These are phyloP conservation scores for Talaromyces marneffei DNA, from an alignment of 2,329 filamentous ascomycete species.

Conservation along the genomic window DNA sequence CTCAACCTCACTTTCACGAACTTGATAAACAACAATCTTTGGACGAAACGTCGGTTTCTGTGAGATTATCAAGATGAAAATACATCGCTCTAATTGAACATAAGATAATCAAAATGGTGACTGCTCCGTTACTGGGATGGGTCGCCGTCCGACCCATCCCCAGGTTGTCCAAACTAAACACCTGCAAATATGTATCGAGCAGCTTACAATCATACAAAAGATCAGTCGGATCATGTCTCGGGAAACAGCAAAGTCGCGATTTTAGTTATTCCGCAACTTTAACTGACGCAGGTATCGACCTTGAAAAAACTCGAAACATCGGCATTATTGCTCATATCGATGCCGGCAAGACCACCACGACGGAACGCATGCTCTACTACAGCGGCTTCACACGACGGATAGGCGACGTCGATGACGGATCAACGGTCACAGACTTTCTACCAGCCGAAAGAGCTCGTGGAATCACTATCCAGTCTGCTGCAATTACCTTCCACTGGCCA, in stretches of 20 bases:
- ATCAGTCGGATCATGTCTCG: not conserved
- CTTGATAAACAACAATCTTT: not conserved
- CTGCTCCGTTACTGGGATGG: constrained; percentile 9
- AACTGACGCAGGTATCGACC: constrained; percentile 24
- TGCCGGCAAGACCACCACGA: constrained; percentile 97
- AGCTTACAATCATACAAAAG: not conserved
- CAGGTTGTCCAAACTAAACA: constrained; percentile 2
- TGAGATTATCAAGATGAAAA: not conserved
- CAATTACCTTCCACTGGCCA: constrained; percentile 93
- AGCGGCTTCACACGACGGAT: constrained; percentile 82
- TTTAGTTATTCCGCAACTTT: constrained; percentile 26
- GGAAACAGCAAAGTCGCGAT: constrained; percentile 10
- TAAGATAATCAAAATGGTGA: constrained; percentile 7
- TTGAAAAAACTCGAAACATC: constrained; percentile 77
- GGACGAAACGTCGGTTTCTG: not conserved
- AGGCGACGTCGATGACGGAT: constrained; percentile 93
- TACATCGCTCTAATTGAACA: not conserved
- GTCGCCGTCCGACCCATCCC: constrained; percentile 1
- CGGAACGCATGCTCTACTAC: constrained; percentile 98
- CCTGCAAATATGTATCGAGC: constrained; percentile 2
- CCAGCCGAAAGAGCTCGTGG: constrained; percentile 86
- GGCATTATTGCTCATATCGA: constrained; percentile 98
- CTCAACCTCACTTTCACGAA: not conserved
- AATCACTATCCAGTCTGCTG: constrained; percentile 96
- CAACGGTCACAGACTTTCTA: constrained; percentile 94